Evolutionary conservation across 2,329 filamentous ascomycete genomes (phyloP), one percentile per base, ranked within the genome.

Genomic region (Penicillium psychrosexuale): DNA sequence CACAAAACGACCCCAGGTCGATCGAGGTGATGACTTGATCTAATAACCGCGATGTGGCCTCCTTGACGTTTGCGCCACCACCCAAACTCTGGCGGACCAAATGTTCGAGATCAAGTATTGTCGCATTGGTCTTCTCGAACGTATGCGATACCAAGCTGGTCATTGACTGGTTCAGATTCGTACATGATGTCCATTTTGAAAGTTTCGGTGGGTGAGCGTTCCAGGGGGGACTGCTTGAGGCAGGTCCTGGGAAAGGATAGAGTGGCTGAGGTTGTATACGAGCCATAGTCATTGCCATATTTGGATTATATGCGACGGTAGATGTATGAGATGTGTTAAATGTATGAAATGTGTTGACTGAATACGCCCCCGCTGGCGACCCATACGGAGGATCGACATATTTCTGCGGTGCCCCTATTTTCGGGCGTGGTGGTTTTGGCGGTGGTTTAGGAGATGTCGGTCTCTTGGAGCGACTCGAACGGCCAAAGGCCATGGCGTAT

Each of bases 1-100:
- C 79, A 55, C 71, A 76, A 51, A 81, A 81, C 9, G 69, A 75
- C 27, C 89, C 87, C 19, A 80, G 77, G 68, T 92, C 89, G 52
- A 92, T 91, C 28, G 82, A 78, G 0, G 88, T 90, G 68, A 92
- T 84, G 53, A 90, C 79, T 42, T 83, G 75, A 68, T 90, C 82
- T 57, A 92, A 81, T 49, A 84, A 84, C 3, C 77, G 77, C 13
- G 79, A 82, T 44, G 91, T 81, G 51, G 84, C 75, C 63, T 89
- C 83, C 62, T 79, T 84, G 17, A 66, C 50, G 48, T 67, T 66
- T 3, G 58, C 44, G n/a, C 59, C 60, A 3, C 60, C 51, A 5
- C 55, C 40, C 8, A 65, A 49, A 84, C 70, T 6, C 68, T 76
- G 27, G 68, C 73, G 22, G 69, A 72, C 59, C 70, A 75, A 51